Conservation (phyloP, 2,329 filamentous ascomycete genomes). For the Beauveria caledonica region DNA sequence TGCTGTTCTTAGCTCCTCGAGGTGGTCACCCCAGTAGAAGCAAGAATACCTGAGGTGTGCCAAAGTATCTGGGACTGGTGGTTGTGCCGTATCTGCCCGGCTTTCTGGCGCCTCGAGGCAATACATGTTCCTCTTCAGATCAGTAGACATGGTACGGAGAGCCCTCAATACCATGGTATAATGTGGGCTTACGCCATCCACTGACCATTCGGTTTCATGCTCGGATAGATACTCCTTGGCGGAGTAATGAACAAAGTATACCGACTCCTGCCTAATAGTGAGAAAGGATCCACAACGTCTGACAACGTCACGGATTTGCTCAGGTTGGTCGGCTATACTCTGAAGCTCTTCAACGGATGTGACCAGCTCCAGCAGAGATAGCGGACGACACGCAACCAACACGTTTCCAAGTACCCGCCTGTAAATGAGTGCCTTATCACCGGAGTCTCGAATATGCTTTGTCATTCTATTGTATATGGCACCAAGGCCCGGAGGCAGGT, state of each 20-base stretch:
- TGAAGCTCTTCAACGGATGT: not conserved
- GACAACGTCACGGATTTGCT: slow-evolving; percentile 13
- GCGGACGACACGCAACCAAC: not conserved
- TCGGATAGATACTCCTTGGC: slow-evolving; percentile 32
- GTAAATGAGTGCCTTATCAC: not conserved
- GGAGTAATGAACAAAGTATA: slow-evolving; percentile 36
- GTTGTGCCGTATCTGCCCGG: not conserved
- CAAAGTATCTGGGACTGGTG: not conserved
- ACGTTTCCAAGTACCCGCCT: not conserved
- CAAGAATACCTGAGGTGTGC: not conserved
- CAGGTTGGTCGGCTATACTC: not conserved
- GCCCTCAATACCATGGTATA: not conserved
- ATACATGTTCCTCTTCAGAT: not conserved
- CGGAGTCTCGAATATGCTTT: too few species aligned
- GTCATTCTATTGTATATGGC: too few species aligned
- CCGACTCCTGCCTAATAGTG: slow-evolving; percentile 19
- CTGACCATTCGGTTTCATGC: not conserved
- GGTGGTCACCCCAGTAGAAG: not conserved
- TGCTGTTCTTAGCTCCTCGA: not conserved
- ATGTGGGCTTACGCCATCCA: not conserved
- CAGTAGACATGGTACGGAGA: not conserved
- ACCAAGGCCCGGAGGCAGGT: too few species aligned
- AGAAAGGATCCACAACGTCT: slow-evolving; percentile 30
- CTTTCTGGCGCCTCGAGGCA: not conserved
- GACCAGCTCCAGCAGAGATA: not conserved